Percentiles rank a stretch among this genome's conserved stretches.
These are phyloP conservation scores for Nannochloropsis salina DNA, from an alignment of 108 stramenopile species.

Conservation along the genomic window DNA sequence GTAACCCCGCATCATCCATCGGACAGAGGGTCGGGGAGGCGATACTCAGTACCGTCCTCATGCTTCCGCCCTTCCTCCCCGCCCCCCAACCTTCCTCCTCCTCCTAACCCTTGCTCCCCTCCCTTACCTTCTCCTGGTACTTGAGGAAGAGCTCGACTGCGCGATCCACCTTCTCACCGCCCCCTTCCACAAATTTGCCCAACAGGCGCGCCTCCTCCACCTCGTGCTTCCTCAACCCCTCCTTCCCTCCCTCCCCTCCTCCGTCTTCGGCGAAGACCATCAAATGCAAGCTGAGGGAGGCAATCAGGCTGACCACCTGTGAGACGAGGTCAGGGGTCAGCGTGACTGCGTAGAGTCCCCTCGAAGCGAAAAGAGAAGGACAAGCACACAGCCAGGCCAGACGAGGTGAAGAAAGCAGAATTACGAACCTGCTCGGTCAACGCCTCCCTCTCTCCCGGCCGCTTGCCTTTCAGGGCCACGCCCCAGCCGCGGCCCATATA, in stretches of 20 bases:
- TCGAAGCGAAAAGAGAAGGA: no score
- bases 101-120: neutral
- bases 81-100: neutral
- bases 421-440: constrained; percentile 1
- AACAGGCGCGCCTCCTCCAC: constrained; percentile 35
- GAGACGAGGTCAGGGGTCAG: neutral
- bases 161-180: constrained; percentile 45
- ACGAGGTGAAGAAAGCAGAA: neutral
- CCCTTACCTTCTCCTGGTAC: constrained; percentile 38
- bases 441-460: constrained; percentile 45
- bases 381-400: no score
- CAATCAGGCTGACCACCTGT: neutral
- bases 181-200: constrained; percentile 49
- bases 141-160: constrained; percentile 51
- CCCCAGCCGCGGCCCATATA: constrained; percentile 49
- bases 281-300: neutral
- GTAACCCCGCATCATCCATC: neutral
- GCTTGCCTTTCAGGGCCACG: constrained; percentile 39
- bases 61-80: neutral
- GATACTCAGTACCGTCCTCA: neutral
- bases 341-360: no score
- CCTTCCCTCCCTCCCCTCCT: neutral
- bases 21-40: neutral
- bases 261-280: neutral
- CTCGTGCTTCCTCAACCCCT: neutral